Conservation (phyloP, 1,284 basidiomycete species). For the Ceratobasidium sp. region DNA sequence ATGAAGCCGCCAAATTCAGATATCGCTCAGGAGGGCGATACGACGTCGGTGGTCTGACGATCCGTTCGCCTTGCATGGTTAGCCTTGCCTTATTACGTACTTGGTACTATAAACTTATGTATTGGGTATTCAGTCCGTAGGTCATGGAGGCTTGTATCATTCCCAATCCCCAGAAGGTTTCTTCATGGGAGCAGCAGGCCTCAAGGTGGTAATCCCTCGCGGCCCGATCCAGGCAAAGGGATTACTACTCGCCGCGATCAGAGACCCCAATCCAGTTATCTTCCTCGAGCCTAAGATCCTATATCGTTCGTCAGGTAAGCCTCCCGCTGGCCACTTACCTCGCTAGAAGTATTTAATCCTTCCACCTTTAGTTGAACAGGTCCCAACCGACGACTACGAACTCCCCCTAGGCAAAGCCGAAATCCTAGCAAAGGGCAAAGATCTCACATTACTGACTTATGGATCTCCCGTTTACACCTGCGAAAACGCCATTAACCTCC, state of each 20-base stretch:
- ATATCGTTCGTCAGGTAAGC: constrained; percentile 78
- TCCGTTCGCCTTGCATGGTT: constrained; percentile 86
- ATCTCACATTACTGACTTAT: constrained; percentile 90
- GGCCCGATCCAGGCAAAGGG: constrained; percentile 96
- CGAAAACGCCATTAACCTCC: constrained; percentile 78
- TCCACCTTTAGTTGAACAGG: constrained; percentile 77
- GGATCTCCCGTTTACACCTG: constrained; percentile 93
- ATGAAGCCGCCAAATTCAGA: constrained; percentile 93
- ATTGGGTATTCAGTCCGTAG: constrained; percentile 64
- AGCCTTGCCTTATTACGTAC: background rate
- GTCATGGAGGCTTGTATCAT: constrained; percentile 93
- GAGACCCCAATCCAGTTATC: constrained; percentile 92
- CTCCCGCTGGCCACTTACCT: background rate
- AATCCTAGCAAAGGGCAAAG: constrained; percentile 74
- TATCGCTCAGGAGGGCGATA: constrained; percentile 90
- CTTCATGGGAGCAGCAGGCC: constrained; percentile 89
- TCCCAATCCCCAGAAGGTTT: constrained; percentile 95
- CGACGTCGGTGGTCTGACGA: constrained; percentile 85
- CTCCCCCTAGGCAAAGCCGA: constrained; percentile 86
- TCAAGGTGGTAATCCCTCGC: constrained; percentile 94
- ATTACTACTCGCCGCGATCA: constrained; percentile 82
- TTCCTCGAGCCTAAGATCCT: constrained; percentile 96
- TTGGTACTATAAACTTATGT: background rate
- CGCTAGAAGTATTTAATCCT: background rate
- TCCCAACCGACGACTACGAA: constrained; percentile 86